Percentiles rank a stretch among this genome's conserved stretches.
phyloP scores from a whole-genome alignment of 192 early-diverging fungal genomes.

The Phycomyces blakesleeanus region DNA sequence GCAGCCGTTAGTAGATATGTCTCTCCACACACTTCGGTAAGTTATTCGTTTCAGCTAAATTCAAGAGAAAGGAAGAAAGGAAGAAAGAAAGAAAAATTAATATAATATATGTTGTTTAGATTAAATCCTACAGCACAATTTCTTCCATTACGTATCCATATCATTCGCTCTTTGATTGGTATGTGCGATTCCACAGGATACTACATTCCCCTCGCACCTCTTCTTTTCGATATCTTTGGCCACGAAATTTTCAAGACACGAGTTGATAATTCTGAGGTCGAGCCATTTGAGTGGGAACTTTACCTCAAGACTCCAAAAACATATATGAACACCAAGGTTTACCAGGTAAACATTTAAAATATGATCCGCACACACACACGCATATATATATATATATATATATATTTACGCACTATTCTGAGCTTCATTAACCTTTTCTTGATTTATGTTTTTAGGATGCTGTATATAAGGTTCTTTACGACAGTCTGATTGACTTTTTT shows the following conservation, averaged over 20 bases:
- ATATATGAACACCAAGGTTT: constrained; percentile 80
- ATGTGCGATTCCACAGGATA: constrained; percentile 69
- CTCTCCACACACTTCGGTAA: constrained; percentile 55
- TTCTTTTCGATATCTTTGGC: constrained; percentile 78
- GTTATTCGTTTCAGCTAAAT: background rate
- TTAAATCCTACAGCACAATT: constrained; percentile 84
- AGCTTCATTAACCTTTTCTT: background rate
- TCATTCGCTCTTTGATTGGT: constrained; percentile 67
- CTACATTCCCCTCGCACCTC: constrained; percentile 80
- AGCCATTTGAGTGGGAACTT: constrained; percentile 73
- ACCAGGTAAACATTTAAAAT: constrained; percentile 43
- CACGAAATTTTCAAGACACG: constrained; percentile 66
- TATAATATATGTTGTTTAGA: constrained; percentile 24
- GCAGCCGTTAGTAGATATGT: constrained; percentile 82
- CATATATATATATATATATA: too few relatives aligned
- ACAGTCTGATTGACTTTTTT: constrained; percentile 75
- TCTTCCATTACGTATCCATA: constrained; percentile 89
- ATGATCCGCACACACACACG: too few relatives aligned
- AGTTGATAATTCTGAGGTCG: constrained; percentile 69
- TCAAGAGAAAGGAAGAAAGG: background rate
- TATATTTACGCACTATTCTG: too few relatives aligned
- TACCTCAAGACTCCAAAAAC: constrained; percentile 76
- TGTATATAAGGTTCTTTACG: constrained; percentile 69
- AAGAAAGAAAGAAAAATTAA: too few relatives aligned
- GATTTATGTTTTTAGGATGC: constrained; percentile 45